Conservation (phyloP, 352 stramenopile species). For the Pythium phragmiticola region DNA sequence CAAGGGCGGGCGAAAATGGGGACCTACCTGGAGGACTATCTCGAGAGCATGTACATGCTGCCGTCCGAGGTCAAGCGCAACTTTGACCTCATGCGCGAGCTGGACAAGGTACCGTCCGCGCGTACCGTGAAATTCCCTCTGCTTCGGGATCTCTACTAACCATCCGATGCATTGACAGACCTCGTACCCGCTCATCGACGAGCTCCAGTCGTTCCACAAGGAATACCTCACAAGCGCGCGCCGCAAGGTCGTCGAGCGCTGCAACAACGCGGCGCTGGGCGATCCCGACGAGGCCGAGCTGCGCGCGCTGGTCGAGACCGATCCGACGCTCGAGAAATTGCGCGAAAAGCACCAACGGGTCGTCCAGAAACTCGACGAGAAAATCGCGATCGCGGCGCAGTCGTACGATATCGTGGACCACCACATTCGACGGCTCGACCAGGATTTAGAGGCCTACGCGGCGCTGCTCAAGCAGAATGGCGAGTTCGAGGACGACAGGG, state of each 20-base stretch:
- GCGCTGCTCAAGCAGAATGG: slow-evolving; percentile 69
- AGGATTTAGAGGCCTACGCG: slow-evolving; percentile 75
- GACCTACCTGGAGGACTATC: slow-evolving; percentile 85
- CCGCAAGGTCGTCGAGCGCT: slow-evolving; percentile 65
- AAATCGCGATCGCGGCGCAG: slow-evolving; percentile 84
- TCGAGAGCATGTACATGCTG: slow-evolving; percentile 90
- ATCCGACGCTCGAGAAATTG: slow-evolving; percentile 45
- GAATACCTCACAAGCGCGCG: slow-evolving; percentile 59
- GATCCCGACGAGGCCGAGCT: slow-evolving; percentile 71
- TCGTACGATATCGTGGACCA: slow-evolving; percentile 87
- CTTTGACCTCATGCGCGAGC: slow-evolving; percentile 87
- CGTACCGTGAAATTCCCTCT: too few species aligned
- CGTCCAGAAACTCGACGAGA: slow-evolving; percentile 87
- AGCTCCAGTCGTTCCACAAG: slow-evolving; percentile 64
- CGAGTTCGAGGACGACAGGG: slow-evolving; percentile 79
- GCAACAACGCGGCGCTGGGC: slow-evolving; percentile 36
- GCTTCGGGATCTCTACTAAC: too few species aligned
- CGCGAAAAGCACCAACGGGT: slow-evolving; percentile 64
- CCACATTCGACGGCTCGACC: slow-evolving; percentile 78
- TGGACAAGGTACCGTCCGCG: slow-evolving; percentile 66
- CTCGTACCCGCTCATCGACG: slow-evolving; percentile 75
- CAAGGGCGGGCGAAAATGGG: slow-evolving; percentile 41
- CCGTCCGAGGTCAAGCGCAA: slow-evolving; percentile 89
- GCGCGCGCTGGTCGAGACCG: slow-evolving; percentile 57
- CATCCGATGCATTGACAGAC: slow-evolving; percentile 33